Evolutionary conservation across 805 yeast species (phyloP), one percentile per base, ranked within the genome.

Genomic region (Candida morakotiae): DNA sequence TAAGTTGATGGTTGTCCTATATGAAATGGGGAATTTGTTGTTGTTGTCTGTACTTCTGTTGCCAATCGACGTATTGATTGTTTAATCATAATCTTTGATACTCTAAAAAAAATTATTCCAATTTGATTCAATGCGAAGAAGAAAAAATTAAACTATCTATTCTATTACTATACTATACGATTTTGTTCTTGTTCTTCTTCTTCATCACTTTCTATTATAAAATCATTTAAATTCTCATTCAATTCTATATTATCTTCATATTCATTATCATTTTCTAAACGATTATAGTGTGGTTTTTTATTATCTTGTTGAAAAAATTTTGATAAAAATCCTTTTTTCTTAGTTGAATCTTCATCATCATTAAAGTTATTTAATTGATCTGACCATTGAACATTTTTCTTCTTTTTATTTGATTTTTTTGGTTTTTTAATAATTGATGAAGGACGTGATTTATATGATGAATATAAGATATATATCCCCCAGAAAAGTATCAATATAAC

Each of bases 1-100:
- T 77, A 86, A 45, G 72, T 67, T 19, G 94, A 83, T 19, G 93
- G 87, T 29, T 49, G 44, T 16, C 53, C 51, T 20, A 58, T 40
- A 24, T 58, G 52, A 39, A 63, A 58, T 7, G 41, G 19, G 11
- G 38, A 14, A 5, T 15, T 10, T 19, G 20, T 11, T 9, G 31
- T 25, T 15, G 30, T 6, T 9, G 38, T 4, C n/a, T 23, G 26
- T 14, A 35, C 24, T 16, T 31, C 40, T 1, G 64, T 59, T 32
- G 65, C 64, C 44, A 60, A 48, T 16, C 43, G 44, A 44, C 68
- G 62, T 37, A 56, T 48, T n/a, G 48, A 28, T 31, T 47, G 55
- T 46, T 39, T 53, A 33, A 56, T 46, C 62, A 58, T 56, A 4
- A 7, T 6, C 4, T 20, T 14, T 15, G 21, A 14, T 15, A 9